phyloP scores from a whole-genome alignment of 1,284 basidiomycete species.

The Trametes polyzona region DNA sequence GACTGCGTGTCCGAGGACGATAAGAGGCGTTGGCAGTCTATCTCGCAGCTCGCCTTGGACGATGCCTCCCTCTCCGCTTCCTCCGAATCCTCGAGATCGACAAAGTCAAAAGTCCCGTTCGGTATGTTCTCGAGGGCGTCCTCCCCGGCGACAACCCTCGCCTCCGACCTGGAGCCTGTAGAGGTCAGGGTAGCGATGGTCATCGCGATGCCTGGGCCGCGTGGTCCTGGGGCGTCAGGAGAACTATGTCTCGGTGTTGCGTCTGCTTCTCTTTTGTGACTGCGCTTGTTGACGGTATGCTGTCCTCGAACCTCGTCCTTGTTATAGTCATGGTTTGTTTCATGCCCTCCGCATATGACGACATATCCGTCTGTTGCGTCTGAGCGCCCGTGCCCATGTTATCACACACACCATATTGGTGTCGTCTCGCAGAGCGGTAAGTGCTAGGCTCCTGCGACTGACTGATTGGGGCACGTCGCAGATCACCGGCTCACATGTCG shows the following conservation, averaged over 20 bases:
- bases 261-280: neutral
- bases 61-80: neutral
- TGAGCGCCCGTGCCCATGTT: too few species aligned
- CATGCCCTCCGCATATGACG: too few species aligned
- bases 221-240: neutral
- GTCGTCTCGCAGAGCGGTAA: too few species aligned
- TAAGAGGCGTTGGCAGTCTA: neutral
- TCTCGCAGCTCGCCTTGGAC: neutral
- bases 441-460: too few species aligned
- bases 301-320: neutral
- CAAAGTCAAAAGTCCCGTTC: neutral
- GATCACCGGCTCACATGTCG: too few species aligned
- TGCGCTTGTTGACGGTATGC: neutral
- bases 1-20: neutral
- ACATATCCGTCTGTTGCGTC: too few species aligned
- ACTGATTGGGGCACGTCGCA: too few species aligned
- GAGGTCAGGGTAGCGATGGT: neutral
- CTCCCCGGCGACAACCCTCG: neutral
- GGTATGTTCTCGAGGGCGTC: neutral
- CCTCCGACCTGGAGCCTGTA: neutral
- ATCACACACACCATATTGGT: too few species aligned
- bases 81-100: neutral
- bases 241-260: slow-evolving; percentile 3
- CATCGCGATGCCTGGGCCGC: slow-evolving; percentile 3
- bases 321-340: neutral